Conservation (phyloP, 2,329 filamentous ascomycete genomes). For the Colletotrichum tropicicola region DNA sequence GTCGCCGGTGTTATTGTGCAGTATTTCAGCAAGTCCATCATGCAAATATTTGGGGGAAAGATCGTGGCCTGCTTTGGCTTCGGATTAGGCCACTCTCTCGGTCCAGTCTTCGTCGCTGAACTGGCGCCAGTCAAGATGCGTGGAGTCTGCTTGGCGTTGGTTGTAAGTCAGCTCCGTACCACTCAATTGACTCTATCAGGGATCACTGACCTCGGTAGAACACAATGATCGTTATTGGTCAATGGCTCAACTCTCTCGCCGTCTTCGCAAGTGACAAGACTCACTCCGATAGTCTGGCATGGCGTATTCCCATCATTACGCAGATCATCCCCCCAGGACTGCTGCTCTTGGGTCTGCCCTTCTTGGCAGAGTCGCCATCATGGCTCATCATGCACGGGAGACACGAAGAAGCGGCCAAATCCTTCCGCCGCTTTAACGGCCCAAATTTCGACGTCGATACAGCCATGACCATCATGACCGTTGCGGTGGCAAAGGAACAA, state of each 20-base stretch:
- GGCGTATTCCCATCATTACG: conserved; percentile 40
- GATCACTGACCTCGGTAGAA: conserved; percentile 28
- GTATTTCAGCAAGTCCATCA: conserved; percentile 31
- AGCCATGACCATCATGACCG: conserved; percentile 31
- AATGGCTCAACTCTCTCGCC: conserved; percentile 31
- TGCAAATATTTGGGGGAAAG: conserved; percentile 40
- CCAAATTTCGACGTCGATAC: conserved; percentile 35
- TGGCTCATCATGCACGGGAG: conserved; percentile 33
- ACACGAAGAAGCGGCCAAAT: conserved; percentile 30
- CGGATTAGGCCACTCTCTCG: conserved; percentile 41
- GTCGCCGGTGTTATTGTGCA: conserved; percentile 37
- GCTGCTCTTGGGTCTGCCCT: conserved; percentile 33
- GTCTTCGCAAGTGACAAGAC: conserved; percentile 21
- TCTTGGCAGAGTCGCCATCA: conserved; percentile 33
- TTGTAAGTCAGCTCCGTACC: conserved; percentile 20
- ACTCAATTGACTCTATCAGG: neutral
- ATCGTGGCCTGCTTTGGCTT: conserved; percentile 39
- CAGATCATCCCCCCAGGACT: conserved; percentile 38
- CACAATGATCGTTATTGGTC: conserved; percentile 43
- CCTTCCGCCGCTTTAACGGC: conserved; percentile 37
- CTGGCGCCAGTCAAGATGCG: conserved; percentile 41
- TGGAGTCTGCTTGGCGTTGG: conserved; percentile 38
- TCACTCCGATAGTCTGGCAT: conserved; percentile 34
- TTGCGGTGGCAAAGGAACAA: conserved; percentile 35
- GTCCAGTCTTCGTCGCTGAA: conserved; percentile 43